phyloP scores from a whole-genome alignment of 441 rosid genomes.

The Raphanus hybrid region DNA sequence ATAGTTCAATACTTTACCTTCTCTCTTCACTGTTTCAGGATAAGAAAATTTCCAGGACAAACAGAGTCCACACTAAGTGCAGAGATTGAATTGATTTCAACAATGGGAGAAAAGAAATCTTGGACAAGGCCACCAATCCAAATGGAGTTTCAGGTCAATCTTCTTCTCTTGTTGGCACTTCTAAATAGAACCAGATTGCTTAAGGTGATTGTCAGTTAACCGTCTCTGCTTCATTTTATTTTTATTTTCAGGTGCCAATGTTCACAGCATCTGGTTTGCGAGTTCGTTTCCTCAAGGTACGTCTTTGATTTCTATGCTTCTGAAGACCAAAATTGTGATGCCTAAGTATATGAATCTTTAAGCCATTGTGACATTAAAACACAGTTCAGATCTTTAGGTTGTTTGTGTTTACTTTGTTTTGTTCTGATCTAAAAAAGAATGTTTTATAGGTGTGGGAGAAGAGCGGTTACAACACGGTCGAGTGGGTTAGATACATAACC shows the following conservation, averaged over 20 bases:
- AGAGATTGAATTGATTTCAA: slow-evolving; percentile 94
- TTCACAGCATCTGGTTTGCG: slow-evolving; percentile 98
- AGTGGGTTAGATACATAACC: slow-evolving; percentile 97
- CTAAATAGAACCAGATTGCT: not conserved
- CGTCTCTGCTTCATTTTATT: not conserved
- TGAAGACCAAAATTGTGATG: not conserved
- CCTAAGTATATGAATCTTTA: not conserved
- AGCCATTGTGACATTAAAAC: slow-evolving; percentile 3
- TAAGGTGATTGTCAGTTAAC: not conserved
- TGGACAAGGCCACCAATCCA: slow-evolving; percentile 98
- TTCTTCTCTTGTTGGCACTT: slow-evolving; percentile 21
- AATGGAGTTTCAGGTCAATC: slow-evolving; percentile 96
- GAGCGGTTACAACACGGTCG: slow-evolving; percentile 98
- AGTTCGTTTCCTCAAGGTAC: slow-evolving; percentile 95
- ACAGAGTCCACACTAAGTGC: slow-evolving; percentile 99
- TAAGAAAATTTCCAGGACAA: slow-evolving; percentile 98
- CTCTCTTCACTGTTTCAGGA: slow-evolving; percentile 52
- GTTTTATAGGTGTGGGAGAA: slow-evolving; percentile 93
- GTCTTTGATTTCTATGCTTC: not conserved
- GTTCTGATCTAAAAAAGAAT: not conserved
- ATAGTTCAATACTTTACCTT: not conserved
- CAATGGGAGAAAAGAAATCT: slow-evolving; percentile 92
- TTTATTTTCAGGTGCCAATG: slow-evolving; percentile 84
- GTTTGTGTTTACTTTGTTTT: not conserved
- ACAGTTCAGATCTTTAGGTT: not conserved